Evolutionary conservation across 2,329 filamentous ascomycete species (phyloP).

Genomic region (Pseudohalonectria lignicola): DNA sequence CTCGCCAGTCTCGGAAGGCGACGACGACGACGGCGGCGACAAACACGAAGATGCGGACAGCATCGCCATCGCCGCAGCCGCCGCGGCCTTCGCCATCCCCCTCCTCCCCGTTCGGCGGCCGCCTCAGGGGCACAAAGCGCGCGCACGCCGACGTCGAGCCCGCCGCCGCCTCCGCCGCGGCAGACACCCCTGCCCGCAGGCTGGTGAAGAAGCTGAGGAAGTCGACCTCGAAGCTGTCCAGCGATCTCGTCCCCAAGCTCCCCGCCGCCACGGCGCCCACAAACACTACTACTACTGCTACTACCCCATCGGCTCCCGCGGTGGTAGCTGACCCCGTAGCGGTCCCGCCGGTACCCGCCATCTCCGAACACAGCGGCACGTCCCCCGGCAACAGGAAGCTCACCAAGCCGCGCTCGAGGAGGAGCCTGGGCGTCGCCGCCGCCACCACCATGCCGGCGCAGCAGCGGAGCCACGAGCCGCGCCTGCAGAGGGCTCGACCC

Average conservation of each 20-base stretch:
- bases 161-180: conserved; percentile 11
- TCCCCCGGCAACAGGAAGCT: neutral
- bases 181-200: conserved; percentile 17
- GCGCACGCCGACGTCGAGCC: conserved; percentile 2
- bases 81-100: conserved; percentile 1
- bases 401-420: conserved; percentile 1
- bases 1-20: neutral
- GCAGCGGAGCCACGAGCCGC: neutral
- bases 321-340: neutral
- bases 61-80: neutral
- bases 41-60: neutral
- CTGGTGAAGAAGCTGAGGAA: conserved; percentile 43
- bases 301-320: neutral
- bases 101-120: conserved; percentile 2
- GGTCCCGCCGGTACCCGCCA: neutral
- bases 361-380: neutral
- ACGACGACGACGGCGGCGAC: neutral
- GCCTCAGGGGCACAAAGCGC: conserved; percentile 6
- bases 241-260: conserved; percentile 16
- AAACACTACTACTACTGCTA: conserved; percentile 9
- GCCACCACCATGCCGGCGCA: neutral
- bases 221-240: conserved; percentile 29
- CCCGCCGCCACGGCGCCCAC: conserved; percentile 3
- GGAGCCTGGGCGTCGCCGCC: neutral
- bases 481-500: too few relatives aligned